Evolutionary conservation across 2,329 filamentous ascomycete genomes (phyloP).

Genomic region (Phialemonium atrogriseum): DNA sequence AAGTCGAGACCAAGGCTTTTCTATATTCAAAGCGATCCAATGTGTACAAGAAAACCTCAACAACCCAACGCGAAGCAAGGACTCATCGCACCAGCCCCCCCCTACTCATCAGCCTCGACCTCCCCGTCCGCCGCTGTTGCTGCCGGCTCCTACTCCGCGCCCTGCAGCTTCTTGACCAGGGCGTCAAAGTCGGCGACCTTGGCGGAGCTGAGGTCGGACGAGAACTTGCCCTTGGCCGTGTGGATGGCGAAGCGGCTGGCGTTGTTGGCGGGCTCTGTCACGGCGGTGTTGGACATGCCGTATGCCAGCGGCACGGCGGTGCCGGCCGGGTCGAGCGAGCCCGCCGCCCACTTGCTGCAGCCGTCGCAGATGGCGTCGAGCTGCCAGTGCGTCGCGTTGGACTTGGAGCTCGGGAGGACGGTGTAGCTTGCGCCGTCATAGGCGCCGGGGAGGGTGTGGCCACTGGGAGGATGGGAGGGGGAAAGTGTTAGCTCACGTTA

Average conservation of each 20-base stretch:
- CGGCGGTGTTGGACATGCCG: slow-evolving; percentile 12
- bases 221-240: slow-evolving; percentile 16
- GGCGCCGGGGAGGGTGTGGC: slow-evolving; percentile 22
- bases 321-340: slow-evolving; percentile 15
- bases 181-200: slow-evolving; percentile 19
- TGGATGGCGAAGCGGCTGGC: slow-evolving; percentile 19
- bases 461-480: no score
- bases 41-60: no score
- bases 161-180: slow-evolving; percentile 11
- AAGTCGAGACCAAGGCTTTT: no score
- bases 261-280: slow-evolving; percentile 16
- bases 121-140: no score
- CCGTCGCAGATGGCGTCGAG: slow-evolving; percentile 28
- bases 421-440: slow-evolving; percentile 25
- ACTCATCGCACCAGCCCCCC: no score
- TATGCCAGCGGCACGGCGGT: slow-evolving; percentile 16
- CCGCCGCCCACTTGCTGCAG: slow-evolving; percentile 23
- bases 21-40: no score
- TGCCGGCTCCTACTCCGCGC: no score
- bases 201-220: slow-evolving; percentile 15
- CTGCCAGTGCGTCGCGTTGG: slow-evolving; percentile 32
- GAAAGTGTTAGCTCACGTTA: no score
- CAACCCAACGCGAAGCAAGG: no score
- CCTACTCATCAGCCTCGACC: no score
- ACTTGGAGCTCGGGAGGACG: slow-evolving; percentile 22